Evolutionary conservation across 352 stramenopile species (phyloP).

Genomic region (Hyaloperonospora arabidopsidis): DNA sequence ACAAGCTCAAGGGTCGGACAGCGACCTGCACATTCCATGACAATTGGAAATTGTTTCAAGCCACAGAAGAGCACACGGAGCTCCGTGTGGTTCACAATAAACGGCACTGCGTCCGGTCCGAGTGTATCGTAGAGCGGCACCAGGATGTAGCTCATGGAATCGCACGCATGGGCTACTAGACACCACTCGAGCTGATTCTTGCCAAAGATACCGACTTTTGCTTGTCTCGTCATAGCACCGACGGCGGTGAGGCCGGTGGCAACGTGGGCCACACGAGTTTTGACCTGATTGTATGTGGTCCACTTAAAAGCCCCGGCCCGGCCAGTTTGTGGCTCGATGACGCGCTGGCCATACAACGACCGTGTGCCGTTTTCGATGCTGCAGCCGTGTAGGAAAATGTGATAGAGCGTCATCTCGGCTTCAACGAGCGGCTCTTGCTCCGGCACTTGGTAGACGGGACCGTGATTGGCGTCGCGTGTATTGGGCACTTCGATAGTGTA

Average conservation of each 20-base stretch:
- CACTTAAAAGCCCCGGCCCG: conserved; percentile 43
- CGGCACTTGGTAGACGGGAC: conserved; percentile 33
- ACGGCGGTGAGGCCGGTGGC: conserved; percentile 32
- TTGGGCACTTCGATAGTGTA: conserved; percentile 37
- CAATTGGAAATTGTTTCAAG: conserved; percentile 45
- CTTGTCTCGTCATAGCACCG: conserved; percentile 36
- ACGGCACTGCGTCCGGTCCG: conserved; percentile 56
- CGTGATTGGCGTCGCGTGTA: conserved; percentile 31
- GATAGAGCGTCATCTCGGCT: conserved; percentile 38
- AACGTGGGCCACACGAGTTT: conserved; percentile 31
- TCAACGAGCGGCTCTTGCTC: conserved; percentile 24
- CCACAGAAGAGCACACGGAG: conserved; percentile 48
- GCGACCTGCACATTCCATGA: conserved; percentile 44
- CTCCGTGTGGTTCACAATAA: conserved; percentile 70
- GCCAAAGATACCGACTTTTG: conserved; percentile 49
- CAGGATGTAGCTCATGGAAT: conserved; percentile 57
- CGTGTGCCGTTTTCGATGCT: conserved; percentile 7
- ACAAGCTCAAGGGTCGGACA: conserved; percentile 39
- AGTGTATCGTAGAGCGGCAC: conserved; percentile 81
- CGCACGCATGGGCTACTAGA: conserved; percentile 41
- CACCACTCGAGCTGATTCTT: conserved; percentile 74
- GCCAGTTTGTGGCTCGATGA: conserved; percentile 26
- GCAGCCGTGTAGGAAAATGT: conserved; percentile 35
- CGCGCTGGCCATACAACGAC: conserved; percentile 11
- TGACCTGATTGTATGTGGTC: conserved; percentile 49